Conservation (phyloP, 805 yeast genomes). For the Priceomyces fermenticarens region DNA sequence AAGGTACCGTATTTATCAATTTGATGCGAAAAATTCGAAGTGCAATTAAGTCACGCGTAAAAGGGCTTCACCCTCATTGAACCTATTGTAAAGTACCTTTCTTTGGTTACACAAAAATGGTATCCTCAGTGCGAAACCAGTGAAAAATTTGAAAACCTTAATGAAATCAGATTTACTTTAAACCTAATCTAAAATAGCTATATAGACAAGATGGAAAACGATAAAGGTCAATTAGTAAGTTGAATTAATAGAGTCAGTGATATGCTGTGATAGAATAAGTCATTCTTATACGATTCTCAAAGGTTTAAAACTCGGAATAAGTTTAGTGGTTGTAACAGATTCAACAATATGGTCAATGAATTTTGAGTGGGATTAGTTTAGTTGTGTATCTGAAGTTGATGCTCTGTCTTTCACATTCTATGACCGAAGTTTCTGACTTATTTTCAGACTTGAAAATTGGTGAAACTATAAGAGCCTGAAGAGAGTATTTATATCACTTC, state of each 20-base stretch:
- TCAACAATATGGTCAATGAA: too few species aligned
- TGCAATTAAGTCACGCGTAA: background rate
- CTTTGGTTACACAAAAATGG: too few species aligned
- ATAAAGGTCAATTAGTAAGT: constrained; percentile 98
- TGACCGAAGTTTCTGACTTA: too few species aligned
- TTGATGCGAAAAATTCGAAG: background rate
- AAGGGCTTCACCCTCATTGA: background rate
- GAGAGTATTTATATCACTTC: too few species aligned
- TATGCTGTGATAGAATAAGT: background rate
- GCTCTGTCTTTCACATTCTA: too few species aligned
- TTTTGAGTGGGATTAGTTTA: too few species aligned
- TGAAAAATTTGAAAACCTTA: constrained; percentile 6
- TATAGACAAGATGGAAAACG: constrained; percentile 92
- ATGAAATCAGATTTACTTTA: constrained; percentile 2
- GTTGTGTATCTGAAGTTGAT: too few species aligned
- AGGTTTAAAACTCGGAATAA: background rate
- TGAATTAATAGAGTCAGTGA: constrained; percentile 6
- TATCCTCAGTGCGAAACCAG: background rate
- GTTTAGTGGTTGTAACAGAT: too few species aligned
- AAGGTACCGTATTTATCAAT: background rate
- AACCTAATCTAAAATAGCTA: constrained; percentile 5
- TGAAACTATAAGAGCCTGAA: too few species aligned
- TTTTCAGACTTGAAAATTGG: too few species aligned
- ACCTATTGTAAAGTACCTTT: background rate
- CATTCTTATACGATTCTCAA: background rate